These are phyloP conservation scores for Phycomyces nitens DNA, from an alignment of 192 early-diverging fungal genomes.

Conservation along the genomic window DNA sequence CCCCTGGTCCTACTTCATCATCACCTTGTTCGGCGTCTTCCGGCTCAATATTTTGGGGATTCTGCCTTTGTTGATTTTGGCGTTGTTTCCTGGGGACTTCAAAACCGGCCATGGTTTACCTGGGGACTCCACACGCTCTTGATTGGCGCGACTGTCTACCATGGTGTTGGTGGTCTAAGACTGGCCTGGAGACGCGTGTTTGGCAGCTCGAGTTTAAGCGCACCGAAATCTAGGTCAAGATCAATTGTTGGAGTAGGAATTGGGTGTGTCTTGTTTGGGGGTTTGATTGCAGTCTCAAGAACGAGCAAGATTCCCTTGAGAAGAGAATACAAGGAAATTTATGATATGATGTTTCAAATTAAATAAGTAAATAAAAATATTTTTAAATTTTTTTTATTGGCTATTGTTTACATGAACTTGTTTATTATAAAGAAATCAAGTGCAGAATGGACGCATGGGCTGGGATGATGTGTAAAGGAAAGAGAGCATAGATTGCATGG, in stretches of 20 bases:
- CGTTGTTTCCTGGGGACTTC: constrained; percentile 25
- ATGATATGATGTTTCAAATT: neutral
- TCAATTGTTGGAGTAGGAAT: constrained; percentile 4
- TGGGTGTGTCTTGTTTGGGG: constrained; percentile 6
- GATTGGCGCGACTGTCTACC: constrained; percentile 10
- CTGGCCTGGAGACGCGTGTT: neutral
- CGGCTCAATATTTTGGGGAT: constrained; percentile 26
- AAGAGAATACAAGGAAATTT: constrained; percentile 10
- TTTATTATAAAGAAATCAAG: too few relatives aligned
- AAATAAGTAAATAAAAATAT: too few relatives aligned
- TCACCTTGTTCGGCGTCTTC: constrained; percentile 13
- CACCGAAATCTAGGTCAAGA: neutral
- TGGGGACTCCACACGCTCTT: constrained; percentile 17
- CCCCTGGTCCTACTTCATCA: constrained; percentile 24
- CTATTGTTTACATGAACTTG: too few relatives aligned
- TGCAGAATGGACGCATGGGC: neutral
- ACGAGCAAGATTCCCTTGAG: constrained; percentile 17
- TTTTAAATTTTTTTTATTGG: too few relatives aligned
- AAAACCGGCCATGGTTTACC: constrained; percentile 21
- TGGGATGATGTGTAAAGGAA: neutral
- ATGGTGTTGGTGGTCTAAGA: neutral
- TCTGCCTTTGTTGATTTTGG: constrained; percentile 32
- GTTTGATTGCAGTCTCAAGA: neutral
- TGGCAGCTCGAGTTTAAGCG: too few relatives aligned
- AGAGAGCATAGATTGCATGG: neutral